Base-by-base conservation (phyloP, 1,139 yeast genomes). In the Lodderomyces oxycetoniae region DNA sequence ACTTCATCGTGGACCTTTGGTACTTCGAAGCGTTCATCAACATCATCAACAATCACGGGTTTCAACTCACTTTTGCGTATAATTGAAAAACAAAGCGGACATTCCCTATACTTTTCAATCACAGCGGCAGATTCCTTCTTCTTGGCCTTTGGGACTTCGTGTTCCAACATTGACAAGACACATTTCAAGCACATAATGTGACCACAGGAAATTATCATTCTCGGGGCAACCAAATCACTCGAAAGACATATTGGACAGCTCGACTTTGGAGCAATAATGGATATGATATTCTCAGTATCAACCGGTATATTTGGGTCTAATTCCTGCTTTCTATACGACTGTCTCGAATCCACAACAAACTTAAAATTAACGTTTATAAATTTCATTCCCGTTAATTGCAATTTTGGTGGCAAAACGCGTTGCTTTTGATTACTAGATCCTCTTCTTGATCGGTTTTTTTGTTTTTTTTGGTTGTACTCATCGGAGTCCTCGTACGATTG, bases 201-300 rank as follows among this genome's bases (percentile, higher is more conserved):
- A 3, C 99, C 98, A 61, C 99, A 93, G 12, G 79, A 73, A 8
- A 69, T 63, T 21, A 88, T 77, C 97, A 93, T 93, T 37, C 97
- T 66, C 1, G 98, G 97, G 0, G 97, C 96, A 25, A 84, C 73
- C 7, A 91, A 84, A 14, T 79, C 81, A 36, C 85, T 94, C 21
- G 82, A 73, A 12, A 91, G 65, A 54, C 99, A 93, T 24, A 93
- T 91, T 1, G 98, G 97, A 53, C 99, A 93, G 34, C 79, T 76
- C 36, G 80, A 75, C 43, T 70, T 74, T 9, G 93, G 84, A 1
- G 77, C 81, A 14, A 87, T 56, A 3, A 91, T 86, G 35, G 96
- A 67, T 26, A 82, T 60, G 4, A 91, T 79, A 30, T 74, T 68
- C 3, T 67, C 65, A 44, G 74, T 68, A 6, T 81, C 75, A 3